phyloP scores from a whole-genome alignment of 805 yeast species.

The Phaffomyces thermotolerans region DNA sequence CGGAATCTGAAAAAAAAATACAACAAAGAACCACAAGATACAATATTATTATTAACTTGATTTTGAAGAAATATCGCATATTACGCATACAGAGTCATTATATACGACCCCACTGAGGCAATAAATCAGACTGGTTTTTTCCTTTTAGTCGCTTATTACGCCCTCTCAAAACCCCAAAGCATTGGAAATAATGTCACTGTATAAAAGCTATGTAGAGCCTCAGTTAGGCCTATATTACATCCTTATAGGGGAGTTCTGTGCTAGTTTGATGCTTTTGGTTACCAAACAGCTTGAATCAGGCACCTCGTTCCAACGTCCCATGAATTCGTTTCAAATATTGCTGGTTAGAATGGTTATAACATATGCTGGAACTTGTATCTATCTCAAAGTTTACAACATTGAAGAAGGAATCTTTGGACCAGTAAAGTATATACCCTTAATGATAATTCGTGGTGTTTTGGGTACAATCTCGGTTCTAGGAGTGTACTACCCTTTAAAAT shows the following conservation, averaged over 20 bases:
- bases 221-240: conserved; percentile 17
- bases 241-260: conserved; percentile 54
- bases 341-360: conserved; percentile 70
- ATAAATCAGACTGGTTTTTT: no score
- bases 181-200: no score
- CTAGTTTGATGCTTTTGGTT: conserved; percentile 62
- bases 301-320: conserved; percentile 41
- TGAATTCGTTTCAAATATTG: conserved; percentile 68
- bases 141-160: no score
- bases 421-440: conserved; percentile 38
- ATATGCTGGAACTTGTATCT: conserved; percentile 43
- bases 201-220: no score
- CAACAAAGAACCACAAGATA: no score
- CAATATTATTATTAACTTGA: no score
- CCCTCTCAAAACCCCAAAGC: no score
- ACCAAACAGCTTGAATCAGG: conserved; percentile 65
- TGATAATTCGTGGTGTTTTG: conserved; percentile 53
- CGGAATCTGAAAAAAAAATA: no score
- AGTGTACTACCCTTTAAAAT: conserved; percentile 60
- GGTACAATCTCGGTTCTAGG: conserved; percentile 77
- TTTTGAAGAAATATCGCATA: no score
- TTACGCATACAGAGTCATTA: not conserved
- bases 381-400: conserved; percentile 45
- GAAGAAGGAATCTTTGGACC: conserved; percentile 66
- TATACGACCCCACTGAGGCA: no score